Conservation (phyloP, 2,329 filamentous ascomycete genomes). For the Byssothecium circinans region DNA sequence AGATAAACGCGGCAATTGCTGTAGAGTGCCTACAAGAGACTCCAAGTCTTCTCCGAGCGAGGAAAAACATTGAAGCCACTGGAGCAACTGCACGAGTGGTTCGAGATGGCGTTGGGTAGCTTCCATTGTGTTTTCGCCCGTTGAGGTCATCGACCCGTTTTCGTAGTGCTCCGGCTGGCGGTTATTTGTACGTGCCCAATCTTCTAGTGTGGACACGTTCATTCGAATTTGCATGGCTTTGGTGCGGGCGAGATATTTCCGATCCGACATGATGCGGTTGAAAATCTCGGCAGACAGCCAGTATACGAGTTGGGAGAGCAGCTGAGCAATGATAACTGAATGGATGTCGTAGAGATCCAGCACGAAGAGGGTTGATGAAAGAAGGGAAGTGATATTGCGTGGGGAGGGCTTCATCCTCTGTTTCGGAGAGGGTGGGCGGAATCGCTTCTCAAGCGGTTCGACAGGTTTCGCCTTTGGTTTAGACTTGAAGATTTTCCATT, state of each 20-base stretch:
- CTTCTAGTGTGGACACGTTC: constrained; percentile 93
- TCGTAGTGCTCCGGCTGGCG: constrained; percentile 94
- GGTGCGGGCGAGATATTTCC: constrained; percentile 89
- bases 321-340: constrained; percentile 91
- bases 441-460: constrained; percentile 86
- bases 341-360: constrained; percentile 98
- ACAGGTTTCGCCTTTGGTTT: constrained; percentile 83
- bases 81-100: constrained; percentile 87
- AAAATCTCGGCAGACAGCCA: constrained; percentile 97
- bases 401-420: constrained; percentile 89
- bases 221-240: constrained; percentile 99
- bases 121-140: constrained; percentile 85
- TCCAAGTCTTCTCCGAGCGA: constrained; percentile 89
- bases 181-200: constrained; percentile 94
- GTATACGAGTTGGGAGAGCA: constrained; percentile 89
- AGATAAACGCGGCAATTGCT: constrained; percentile 82
- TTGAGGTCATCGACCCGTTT: constrained; percentile 80
- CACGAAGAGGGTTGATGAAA: constrained; percentile 95
- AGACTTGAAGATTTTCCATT: constrained; percentile 95
- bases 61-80: constrained; percentile 98
- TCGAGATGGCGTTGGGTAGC: constrained; percentile 81
- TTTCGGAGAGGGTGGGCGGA: constrained; percentile 90
- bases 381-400: constrained; percentile 89
- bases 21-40: constrained; percentile 81
- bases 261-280: constrained; percentile 95